Percentiles rank a stretch among this genome's conserved stretches.
phyloP scores from a whole-genome alignment of 208 protist species.

The Polymyxa betae region DNA sequence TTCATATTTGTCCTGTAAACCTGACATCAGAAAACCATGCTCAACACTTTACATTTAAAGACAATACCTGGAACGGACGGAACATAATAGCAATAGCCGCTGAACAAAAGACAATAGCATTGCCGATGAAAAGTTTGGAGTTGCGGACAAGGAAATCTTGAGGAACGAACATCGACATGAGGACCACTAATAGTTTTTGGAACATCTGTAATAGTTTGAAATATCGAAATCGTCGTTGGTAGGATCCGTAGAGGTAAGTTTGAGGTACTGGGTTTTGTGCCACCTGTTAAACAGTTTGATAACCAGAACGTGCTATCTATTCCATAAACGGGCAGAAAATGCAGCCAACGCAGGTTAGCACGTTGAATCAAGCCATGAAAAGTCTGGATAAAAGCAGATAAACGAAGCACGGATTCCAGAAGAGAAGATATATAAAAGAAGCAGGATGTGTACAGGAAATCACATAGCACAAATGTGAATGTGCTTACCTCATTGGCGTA shows the following conservation, averaged over 20 bases:
- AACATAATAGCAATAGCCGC: slow-evolving; percentile 1
- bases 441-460: neutral
- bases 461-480: neutral
- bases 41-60: neutral
- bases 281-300: neutral
- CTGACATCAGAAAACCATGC: too few relatives aligned
- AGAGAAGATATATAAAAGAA: too few relatives aligned
- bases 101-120: neutral
- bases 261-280: slow-evolving; percentile 40
- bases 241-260: slow-evolving; percentile 40
- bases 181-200: slow-evolving; percentile 8
- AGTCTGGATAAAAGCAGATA: too few relatives aligned
- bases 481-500: slow-evolving; percentile 15
- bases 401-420: too few relatives aligned
- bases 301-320: neutral
- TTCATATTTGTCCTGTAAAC: slow-evolving; percentile 48
- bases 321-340: neutral
- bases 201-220: slow-evolving; percentile 51
- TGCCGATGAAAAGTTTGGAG: neutral
- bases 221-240: slow-evolving; percentile 34
- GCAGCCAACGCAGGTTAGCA: too few relatives aligned
- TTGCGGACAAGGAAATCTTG: neutral
- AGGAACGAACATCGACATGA: slow-evolving; percentile 9
- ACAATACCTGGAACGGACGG: slow-evolving; percentile 36
- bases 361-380: too few relatives aligned